phyloP scores from a whole-genome alignment of 805 yeast genomes.

The Yarrowia sp. region DNA sequence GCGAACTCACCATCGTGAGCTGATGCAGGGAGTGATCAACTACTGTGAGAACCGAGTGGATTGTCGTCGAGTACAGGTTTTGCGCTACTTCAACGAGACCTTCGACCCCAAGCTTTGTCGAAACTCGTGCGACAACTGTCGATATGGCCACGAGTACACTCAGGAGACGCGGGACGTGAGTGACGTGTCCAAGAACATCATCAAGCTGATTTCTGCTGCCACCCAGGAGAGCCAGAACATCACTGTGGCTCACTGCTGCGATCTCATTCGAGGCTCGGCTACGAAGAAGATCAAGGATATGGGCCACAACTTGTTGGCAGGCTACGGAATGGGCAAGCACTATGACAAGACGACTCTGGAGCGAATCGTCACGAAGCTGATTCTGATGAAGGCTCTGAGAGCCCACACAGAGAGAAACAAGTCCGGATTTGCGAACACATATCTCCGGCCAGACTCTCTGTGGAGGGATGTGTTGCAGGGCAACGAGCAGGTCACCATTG shows the following conservation, averaged over 20 bases:
- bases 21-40: conserved; percentile 78
- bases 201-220: conserved; percentile 56
- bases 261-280: conserved; percentile 72
- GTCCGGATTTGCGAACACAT: conserved; percentile 78
- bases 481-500: conserved; percentile 31
- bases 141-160: conserved; percentile 38
- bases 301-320: conserved; percentile 59
- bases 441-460: conserved; percentile 61
- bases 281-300: conserved; percentile 56
- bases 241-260: conserved; percentile 78
- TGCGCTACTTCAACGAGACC: conserved; percentile 84
- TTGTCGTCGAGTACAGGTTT: conserved; percentile 84
- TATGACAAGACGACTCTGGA: conserved; percentile 70
- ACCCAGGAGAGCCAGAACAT: conserved; percentile 52
- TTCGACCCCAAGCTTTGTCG: conserved; percentile 66
- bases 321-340: conserved; percentile 68
- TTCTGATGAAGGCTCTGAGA: conserved; percentile 60
- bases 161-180: conserved; percentile 58
- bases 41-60: conserved; percentile 90
- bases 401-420: conserved; percentile 70
- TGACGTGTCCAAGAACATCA: conserved; percentile 54
- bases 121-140: conserved; percentile 84
- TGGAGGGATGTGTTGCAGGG: conserved; percentile 51
- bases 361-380: conserved; percentile 74
- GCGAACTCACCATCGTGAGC: conserved; percentile 72